Conservation (phyloP, 2,329 filamentous ascomycete species). For the Alternaria sp. region DNA sequence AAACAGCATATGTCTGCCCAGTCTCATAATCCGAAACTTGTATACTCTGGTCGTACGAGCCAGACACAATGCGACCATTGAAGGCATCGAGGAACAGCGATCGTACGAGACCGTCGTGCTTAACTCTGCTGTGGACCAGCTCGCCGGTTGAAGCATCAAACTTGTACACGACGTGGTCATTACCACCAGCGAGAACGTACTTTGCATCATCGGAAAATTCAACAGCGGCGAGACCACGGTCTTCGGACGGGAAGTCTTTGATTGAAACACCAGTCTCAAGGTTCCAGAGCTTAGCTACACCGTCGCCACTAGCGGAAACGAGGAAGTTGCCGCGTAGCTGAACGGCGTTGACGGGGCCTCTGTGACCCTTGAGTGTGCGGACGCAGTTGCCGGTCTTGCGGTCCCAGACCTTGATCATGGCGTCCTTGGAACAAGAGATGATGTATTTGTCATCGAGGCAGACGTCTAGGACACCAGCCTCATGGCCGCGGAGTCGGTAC, state of each 20-base stretch:
- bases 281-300: slow-evolving; percentile 94
- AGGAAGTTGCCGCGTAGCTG: slow-evolving; percentile 92
- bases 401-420: slow-evolving; percentile 93
- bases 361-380: slow-evolving; percentile 82
- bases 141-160: slow-evolving; percentile 93
- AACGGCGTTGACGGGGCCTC: slow-evolving; percentile 93
- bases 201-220: slow-evolving; percentile 96
- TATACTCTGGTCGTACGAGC: slow-evolving; percentile 93
- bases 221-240: slow-evolving; percentile 91
- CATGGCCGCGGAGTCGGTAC: slow-evolving; percentile 77
- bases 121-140: slow-evolving; percentile 78
- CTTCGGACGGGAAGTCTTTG: slow-evolving; percentile 88
- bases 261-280: slow-evolving; percentile 86
- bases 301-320: slow-evolving; percentile 92
- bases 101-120: slow-evolving; percentile 85
- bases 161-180: slow-evolving; percentile 93
- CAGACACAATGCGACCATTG: slow-evolving; percentile 85
- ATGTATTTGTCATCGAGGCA: slow-evolving; percentile 93
- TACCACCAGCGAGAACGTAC: slow-evolving; percentile 91
- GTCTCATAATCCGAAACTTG: slow-evolving; percentile 90
- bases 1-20: slow-evolving; percentile 78
- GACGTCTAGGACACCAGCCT: slow-evolving; percentile 88
- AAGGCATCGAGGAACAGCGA: slow-evolving; percentile 89
- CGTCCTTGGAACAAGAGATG: slow-evolving; percentile 96
- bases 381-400: slow-evolving; percentile 77